Conservation (phyloP, 345 rosid genomes). For the Eutrema yunnanense region DNA sequence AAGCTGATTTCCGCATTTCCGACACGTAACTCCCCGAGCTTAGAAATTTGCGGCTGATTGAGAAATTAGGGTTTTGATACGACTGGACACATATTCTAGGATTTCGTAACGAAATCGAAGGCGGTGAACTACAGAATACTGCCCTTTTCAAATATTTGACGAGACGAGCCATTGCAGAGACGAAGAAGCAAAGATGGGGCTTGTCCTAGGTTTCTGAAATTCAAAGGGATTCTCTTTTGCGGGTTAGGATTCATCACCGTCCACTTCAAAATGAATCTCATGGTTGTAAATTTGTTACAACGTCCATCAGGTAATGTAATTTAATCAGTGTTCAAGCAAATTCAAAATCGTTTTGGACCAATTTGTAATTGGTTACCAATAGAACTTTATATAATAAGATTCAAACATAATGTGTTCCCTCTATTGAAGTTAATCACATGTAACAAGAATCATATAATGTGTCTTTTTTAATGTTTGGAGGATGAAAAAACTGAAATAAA, state of each 20-base stretch:
- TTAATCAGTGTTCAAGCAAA: not conserved
- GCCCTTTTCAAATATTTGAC: constrained; percentile 28
- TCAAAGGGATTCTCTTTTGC: not conserved
- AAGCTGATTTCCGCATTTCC: constrained; percentile 73
- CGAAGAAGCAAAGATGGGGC: not conserved
- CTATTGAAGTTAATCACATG: constrained; percentile 32
- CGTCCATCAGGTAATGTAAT: constrained; percentile 14
- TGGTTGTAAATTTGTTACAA: not conserved
- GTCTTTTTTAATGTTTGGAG: not conserved
- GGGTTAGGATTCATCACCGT: constrained; percentile 13
- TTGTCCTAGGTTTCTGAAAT: constrained; percentile 2
- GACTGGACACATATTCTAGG: not conserved
- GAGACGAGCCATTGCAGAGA: constrained; percentile 34
- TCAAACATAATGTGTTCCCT: constrained; percentile 25
- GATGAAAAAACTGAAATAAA: constrained; percentile 22
- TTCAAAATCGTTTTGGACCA: not conserved
- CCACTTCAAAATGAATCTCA: not conserved
- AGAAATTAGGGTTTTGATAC: not conserved
- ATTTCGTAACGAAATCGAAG: not conserved
- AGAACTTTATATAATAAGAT: not conserved
- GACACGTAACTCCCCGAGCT: constrained; percentile 47
- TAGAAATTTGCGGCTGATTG: not conserved
- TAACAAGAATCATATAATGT: constrained; percentile 32
- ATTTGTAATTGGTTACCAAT: no score
- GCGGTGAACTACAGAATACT: constrained; percentile 3